Conservation (phyloP, 352 stramenopile species). For the Halophytophthora polymorphica region DNA sequence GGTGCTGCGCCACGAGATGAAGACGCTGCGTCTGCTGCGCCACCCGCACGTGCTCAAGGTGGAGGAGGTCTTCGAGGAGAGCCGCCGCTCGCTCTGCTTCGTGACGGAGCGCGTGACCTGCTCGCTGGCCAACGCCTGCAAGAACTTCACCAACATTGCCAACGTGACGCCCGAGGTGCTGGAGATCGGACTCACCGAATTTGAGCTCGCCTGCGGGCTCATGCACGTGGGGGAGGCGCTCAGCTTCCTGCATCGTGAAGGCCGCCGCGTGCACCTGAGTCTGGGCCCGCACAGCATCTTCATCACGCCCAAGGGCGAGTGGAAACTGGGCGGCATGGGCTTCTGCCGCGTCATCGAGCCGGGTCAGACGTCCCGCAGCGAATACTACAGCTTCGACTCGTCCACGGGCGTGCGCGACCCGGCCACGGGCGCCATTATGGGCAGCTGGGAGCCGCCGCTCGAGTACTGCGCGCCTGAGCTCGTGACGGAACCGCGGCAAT, state of each 20-base stretch:
- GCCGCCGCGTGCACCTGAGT: conserved; percentile 83
- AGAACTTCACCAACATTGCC: conserved; percentile 84
- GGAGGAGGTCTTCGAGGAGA: conserved; percentile 89
- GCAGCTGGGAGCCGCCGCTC: conserved; percentile 77
- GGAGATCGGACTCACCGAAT: conserved; percentile 85
- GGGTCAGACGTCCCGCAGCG: conserved; percentile 74
- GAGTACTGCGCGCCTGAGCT: conserved; percentile 86
- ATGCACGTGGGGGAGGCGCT: conserved; percentile 89
- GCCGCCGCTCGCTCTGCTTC: conserved; percentile 81
- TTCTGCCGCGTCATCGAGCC: conserved; percentile 85
- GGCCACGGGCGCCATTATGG: conserved; percentile 48
- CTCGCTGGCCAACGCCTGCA: conserved; percentile 88
- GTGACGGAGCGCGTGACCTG: conserved; percentile 89
- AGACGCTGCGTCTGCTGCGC: conserved; percentile 79
- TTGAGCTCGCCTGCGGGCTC: conserved; percentile 84
- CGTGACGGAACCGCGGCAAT: conserved; percentile 79
- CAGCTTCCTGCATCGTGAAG: conserved; percentile 89
- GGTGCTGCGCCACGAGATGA: conserved; percentile 87
- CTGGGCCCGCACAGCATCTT: conserved; percentile 87
- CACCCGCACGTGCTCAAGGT: conserved; percentile 90
- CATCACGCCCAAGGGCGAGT: conserved; percentile 89
- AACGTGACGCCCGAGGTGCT: conserved; percentile 86
- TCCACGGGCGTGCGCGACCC: conserved; percentile 56
- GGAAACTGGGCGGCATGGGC: conserved; percentile 90
- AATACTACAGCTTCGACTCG: conserved; percentile 72